Conservation (phyloP, 768 basidiomycete species). For the Neoboletus magnificus region DNA sequence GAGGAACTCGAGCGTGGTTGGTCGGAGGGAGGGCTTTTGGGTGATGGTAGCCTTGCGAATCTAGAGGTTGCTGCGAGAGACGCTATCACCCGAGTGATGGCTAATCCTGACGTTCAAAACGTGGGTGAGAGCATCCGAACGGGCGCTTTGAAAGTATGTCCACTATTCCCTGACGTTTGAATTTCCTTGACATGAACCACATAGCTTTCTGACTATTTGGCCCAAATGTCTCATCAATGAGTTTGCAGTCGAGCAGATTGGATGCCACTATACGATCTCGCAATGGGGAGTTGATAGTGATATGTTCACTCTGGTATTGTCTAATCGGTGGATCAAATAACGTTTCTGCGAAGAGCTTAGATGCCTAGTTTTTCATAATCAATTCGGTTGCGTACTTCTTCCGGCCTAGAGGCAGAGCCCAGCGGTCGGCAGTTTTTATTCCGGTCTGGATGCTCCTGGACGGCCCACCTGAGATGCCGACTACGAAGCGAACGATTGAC, state of each 20-base stretch:
- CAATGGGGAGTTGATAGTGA: background rate
- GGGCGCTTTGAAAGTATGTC: constrained; percentile 77
- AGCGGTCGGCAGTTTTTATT: background rate
- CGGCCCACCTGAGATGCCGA: background rate
- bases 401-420: background rate
- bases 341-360: background rate
- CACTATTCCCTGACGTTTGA: background rate
- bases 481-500: background rate
- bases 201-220: constrained; percentile 64
- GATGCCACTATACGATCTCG: background rate
- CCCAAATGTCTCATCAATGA: constrained; percentile 58
- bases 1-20: constrained; percentile 40
- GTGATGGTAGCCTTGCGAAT: constrained; percentile 50
- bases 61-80: constrained; percentile 70
- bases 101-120: constrained; percentile 87
- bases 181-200: background rate
- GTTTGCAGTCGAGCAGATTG: background rate
- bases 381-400: background rate
- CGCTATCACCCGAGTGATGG: constrained; percentile 65
- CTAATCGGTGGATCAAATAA: constrained; percentile 15
- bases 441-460: background rate
- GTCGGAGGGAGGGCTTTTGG: constrained; percentile 54
- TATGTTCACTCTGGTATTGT: constrained; percentile 4
- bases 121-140: constrained; percentile 72
- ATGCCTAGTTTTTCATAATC: constrained; percentile 3